Conservation (phyloP, 2,329 filamentous ascomycete species). For the Hypoxylon sp. region DNA sequence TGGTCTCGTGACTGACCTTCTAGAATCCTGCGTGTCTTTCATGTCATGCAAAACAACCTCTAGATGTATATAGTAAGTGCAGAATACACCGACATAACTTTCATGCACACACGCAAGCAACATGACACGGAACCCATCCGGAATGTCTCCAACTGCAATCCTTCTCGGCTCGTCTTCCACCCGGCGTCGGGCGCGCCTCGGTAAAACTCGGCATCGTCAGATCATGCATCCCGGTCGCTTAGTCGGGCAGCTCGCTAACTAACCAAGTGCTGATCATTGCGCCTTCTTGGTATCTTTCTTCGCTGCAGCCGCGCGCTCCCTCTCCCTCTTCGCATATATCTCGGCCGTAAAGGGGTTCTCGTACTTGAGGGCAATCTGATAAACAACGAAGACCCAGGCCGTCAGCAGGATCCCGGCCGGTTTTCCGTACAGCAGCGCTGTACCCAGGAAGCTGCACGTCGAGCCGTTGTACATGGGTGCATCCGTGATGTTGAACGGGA, state of each 20-base stretch:
- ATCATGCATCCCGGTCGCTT: conserved; percentile 13
- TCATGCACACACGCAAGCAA: not conserved
- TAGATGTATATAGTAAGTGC: conserved; percentile 14
- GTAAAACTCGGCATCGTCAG: conserved; percentile 24
- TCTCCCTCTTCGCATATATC: conserved; percentile 91
- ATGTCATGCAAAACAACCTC: conserved; percentile 26
- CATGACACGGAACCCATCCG: conserved; percentile 14
- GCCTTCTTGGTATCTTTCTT: conserved; percentile 66
- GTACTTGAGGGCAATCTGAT: conserved; percentile 84
- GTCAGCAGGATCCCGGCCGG: conserved; percentile 88
- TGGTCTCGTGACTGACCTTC: conserved; percentile 13
- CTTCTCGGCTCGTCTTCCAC: conserved; percentile 15
- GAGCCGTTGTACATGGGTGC: conserved; percentile 98
- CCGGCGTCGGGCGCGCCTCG: conserved; percentile 36
- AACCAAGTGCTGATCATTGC: conserved; percentile 56
- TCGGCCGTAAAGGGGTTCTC: conserved; percentile 95
- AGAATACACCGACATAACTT: conserved; percentile 19
- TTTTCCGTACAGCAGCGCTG: conserved; percentile 86
- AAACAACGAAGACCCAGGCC: conserved; percentile 80
- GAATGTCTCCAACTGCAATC: conserved; percentile 15
- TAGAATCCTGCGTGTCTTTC: conserved; percentile 6
- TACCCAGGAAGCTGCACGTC: conserved; percentile 91
- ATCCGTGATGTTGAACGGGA: conserved; percentile 92
- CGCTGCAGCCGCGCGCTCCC: conserved; percentile 65
- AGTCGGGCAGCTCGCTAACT: conserved; percentile 10